Conservation (phyloP, 1,284 basidiomycete genomes). For the Paramarasmius palmivorus region DNA sequence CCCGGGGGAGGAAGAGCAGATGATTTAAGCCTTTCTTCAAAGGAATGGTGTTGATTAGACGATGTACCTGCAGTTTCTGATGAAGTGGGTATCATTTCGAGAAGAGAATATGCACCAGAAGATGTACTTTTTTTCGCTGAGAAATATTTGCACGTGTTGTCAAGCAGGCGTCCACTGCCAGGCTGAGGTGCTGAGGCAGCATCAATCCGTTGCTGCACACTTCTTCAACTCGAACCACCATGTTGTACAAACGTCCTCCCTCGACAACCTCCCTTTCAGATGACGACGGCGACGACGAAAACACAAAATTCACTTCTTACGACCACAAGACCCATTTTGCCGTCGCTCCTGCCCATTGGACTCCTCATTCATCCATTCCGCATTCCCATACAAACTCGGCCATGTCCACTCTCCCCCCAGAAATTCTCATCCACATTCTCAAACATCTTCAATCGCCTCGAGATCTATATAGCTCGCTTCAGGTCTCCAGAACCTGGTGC, state of each 20-base stretch:
- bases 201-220: neutral
- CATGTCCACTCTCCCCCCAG: slow-evolving; percentile 75
- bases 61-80: neutral
- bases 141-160: slow-evolving; percentile 5
- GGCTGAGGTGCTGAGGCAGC: neutral
- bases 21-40: slow-evolving; percentile 40
- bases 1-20: slow-evolving; percentile 59
- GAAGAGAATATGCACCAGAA: neutral
- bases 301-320: slow-evolving; percentile 54
- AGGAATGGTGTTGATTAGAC: slow-evolving; percentile 21
- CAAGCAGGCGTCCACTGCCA: neutral
- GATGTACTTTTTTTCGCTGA: neutral
- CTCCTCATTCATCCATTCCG: slow-evolving; percentile 35
- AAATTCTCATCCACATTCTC: slow-evolving; percentile 93
- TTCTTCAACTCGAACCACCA: slow-evolving; percentile 10
- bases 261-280: slow-evolving; percentile 57
- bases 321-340: slow-evolving; percentile 34
- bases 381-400: slow-evolving; percentile 38
- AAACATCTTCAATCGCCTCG: slow-evolving; percentile 75
- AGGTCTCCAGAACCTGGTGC: slow-evolving; percentile 93
- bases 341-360: slow-evolving; percentile 68
- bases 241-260: slow-evolving; percentile 34
- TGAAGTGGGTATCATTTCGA: neutral
- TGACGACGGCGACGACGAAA: slow-evolving; percentile 69
- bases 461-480: slow-evolving; percentile 77